Evolutionary conservation across 1,139 yeast species (phyloP).

Genomic region (Candida freyschussii): DNA sequence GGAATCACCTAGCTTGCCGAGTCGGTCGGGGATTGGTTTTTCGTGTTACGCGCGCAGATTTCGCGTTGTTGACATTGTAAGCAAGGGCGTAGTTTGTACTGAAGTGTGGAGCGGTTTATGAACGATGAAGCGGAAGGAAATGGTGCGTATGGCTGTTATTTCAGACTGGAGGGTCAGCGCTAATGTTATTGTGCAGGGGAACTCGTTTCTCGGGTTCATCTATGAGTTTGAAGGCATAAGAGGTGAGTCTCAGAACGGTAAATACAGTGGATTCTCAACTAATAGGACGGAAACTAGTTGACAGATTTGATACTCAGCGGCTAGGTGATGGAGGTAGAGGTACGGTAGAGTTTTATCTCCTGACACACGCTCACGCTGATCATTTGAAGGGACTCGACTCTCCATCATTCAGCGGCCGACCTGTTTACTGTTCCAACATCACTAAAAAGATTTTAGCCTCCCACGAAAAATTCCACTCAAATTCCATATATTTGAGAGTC

Average conservation of each 20-base stretch:
- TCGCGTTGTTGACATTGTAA: too few relatives aligned
- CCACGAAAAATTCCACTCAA: conserved; percentile 28
- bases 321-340: conserved; percentile 2
- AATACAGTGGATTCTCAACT: neutral
- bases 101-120: too few relatives aligned
- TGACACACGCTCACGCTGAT: conserved; percentile 57
- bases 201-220: conserved; percentile 29
- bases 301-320: conserved; percentile 34
- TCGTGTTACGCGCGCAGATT: too few relatives aligned
- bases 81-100: too few relatives aligned
- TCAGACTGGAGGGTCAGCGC: too few relatives aligned
- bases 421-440: conserved; percentile 44
- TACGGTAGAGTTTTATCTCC: conserved; percentile 31
- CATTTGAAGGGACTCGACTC: conserved; percentile 48
- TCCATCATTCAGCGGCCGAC: conserved; percentile 34
- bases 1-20: too few relatives aligned
- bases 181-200: too few relatives aligned
- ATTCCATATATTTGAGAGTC: conserved; percentile 26
- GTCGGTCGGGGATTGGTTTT: too few relatives aligned
- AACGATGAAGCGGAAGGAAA: conserved; percentile 1
- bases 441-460: conserved; percentile 37
- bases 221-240: conserved; percentile 31
- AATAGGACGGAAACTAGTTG: too few relatives aligned
- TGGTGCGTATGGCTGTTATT: conserved; percentile 1
- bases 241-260: conserved; percentile 20